These are phyloP conservation scores for Suhomyces panamericanus DNA, from an alignment of 1,139 yeast genomes.

Conservation along the genomic window DNA sequence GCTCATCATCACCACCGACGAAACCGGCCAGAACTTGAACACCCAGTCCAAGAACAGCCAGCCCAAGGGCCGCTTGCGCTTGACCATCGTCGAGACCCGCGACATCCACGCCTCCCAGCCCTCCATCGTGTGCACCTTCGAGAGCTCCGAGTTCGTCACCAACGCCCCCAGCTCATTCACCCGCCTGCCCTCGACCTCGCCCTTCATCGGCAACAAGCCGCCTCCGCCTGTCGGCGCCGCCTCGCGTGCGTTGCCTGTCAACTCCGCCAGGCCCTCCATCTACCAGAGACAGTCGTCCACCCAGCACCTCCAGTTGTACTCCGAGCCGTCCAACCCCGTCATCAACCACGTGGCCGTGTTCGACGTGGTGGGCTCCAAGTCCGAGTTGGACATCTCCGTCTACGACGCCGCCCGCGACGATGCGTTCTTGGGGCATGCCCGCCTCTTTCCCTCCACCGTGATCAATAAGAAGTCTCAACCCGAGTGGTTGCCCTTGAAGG, in stretches of 20 bases:
- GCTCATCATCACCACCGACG: constrained; percentile 48
- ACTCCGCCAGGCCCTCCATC: constrained; percentile 41
- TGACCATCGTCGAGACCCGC: constrained; percentile 77
- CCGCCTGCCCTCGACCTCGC: constrained; percentile 31
- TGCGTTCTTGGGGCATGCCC: constrained; percentile 80
- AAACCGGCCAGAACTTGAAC: constrained; percentile 39
- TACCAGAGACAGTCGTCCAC: constrained; percentile 69
- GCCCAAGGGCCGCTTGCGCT: constrained; percentile 80
- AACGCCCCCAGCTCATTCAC: constrained; percentile 72
- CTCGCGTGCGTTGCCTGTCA: constrained; percentile 19
- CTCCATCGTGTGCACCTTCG: constrained; percentile 91
- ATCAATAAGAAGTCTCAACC: constrained; percentile 36
- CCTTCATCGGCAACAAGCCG: constrained; percentile 13
- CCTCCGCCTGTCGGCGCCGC: constrained; percentile 19
- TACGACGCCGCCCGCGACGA: constrained; percentile 85
- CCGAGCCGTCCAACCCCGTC: constrained; percentile 12
- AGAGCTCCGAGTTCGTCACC: constrained; percentile 86
- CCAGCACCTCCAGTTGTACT: constrained; percentile 47
- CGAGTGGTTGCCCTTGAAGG: constrained; percentile 73
- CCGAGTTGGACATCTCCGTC: constrained; percentile 82
- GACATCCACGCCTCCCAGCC: constrained; percentile 69
- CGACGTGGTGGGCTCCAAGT: constrained; percentile 82
- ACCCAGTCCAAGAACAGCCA: constrained; percentile 36
- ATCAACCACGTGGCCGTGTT: constrained; percentile 55
- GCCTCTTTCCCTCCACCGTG: constrained; percentile 65